phyloP scores from a whole-genome alignment of 768 basidiomycete genomes.

The Dacryopinax spathularia region DNA sequence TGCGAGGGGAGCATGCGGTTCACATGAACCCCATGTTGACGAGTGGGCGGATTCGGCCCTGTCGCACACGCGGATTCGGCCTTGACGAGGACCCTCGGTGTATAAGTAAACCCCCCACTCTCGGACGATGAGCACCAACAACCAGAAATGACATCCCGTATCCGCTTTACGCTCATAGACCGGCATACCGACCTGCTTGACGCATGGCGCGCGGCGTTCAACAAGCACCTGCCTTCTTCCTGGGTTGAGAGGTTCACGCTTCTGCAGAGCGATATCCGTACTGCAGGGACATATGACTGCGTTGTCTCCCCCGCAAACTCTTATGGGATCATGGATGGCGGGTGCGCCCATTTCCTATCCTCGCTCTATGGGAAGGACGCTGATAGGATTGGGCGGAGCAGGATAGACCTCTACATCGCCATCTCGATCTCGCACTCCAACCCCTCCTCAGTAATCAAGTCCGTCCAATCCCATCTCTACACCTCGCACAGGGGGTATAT shows the following conservation, averaged over 20 bases:
- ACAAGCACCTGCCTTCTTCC: neutral
- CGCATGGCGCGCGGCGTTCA: neutral
- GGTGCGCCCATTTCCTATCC: constrained; percentile 9
- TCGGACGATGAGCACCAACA: too few relatives aligned
- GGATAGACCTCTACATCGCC: constrained; percentile 17
- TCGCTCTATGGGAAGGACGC: neutral
- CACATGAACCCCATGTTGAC: too few relatives aligned
- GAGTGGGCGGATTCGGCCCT: too few relatives aligned
- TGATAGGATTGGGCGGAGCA: constrained; percentile 3
- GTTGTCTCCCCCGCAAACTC: constrained; percentile 23
- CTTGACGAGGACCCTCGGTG: too few relatives aligned
- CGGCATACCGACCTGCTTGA: neutral
- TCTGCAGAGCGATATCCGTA: neutral
- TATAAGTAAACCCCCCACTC: too few relatives aligned
- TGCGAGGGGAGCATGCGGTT: too few relatives aligned
- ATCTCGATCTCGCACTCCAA: constrained; percentile 12
- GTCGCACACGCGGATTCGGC: too few relatives aligned
- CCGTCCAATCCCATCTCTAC: constrained; percentile 15
- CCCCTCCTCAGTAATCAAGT: constrained; percentile 13
- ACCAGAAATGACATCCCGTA: neutral
- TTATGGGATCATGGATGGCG: constrained; percentile 21
- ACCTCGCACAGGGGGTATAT: constrained; percentile 14
- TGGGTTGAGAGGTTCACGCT: neutral
- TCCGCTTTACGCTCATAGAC: neutral
- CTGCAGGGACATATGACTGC: constrained; percentile 13